These are phyloP conservation scores for Grifola frondosa DNA, from an alignment of 1,284 basidiomycete species.

Conservation along the genomic window DNA sequence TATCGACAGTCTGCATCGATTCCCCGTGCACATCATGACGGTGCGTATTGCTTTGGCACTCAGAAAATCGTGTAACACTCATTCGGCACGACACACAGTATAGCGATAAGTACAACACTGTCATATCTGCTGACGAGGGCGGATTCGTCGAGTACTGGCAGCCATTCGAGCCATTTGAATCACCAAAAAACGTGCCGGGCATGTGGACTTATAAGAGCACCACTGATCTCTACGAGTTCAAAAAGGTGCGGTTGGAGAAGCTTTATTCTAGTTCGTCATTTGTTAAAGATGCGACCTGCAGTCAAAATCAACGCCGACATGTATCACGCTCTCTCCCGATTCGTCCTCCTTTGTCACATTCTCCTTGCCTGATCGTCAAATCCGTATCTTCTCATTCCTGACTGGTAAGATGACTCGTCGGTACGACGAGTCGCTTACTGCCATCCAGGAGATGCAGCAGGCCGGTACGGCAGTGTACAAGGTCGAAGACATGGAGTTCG, in stretches of 20 bases:
- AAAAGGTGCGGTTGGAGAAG: slow-evolving; percentile 81
- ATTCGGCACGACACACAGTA: slow-evolving; percentile 53
- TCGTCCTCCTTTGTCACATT: slow-evolving; percentile 88
- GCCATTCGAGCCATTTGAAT: slow-evolving; percentile 81
- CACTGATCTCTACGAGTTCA: slow-evolving; percentile 97
- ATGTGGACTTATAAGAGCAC: slow-evolving; percentile 91
- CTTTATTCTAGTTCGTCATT: neutral
- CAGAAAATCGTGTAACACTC: neutral
- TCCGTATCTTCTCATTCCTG: slow-evolving; percentile 92
- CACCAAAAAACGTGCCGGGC: slow-evolving; percentile 75
- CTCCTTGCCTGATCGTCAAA: slow-evolving; percentile 89
- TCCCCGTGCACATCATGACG: slow-evolving; percentile 88
- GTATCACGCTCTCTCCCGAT: slow-evolving; percentile 88
- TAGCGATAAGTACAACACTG: slow-evolving; percentile 86
- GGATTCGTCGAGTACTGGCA: slow-evolving; percentile 99
- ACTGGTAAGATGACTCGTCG: slow-evolving; percentile 88
- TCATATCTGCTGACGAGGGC: slow-evolving; percentile 91
- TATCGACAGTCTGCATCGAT: slow-evolving; percentile 77
- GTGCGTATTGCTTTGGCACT: slow-evolving; percentile 53
- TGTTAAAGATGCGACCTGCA: slow-evolving; percentile 31
- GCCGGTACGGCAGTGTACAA: slow-evolving; percentile 88
- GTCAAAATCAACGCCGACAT: slow-evolving; percentile 90
- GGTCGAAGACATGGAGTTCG: slow-evolving; percentile 99
- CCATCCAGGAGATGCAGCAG: slow-evolving; percentile 97
- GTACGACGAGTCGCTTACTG: slow-evolving; percentile 92